These are phyloP conservation scores for Pinus taeda DNA, from an alignment of 75 land plant species.

Conservation along the genomic window DNA sequence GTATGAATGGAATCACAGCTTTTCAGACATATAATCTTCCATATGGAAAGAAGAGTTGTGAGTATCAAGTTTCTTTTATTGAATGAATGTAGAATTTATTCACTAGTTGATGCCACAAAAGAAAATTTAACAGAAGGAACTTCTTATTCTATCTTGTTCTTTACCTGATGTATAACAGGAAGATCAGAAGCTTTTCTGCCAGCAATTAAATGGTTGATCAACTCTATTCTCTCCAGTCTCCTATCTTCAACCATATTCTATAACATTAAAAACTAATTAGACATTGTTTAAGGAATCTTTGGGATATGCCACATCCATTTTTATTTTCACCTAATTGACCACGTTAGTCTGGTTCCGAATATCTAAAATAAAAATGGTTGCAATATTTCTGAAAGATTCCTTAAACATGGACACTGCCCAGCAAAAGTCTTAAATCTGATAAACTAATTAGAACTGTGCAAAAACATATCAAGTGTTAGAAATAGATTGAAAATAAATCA, in stretches of 20 bases:
- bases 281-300: background rate
- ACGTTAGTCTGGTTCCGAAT: too few relatives aligned
- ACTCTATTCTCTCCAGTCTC: conserved; percentile 22
- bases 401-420: too few relatives aligned
- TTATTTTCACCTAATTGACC: too few relatives aligned
- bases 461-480: too few relatives aligned
- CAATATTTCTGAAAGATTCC: too few relatives aligned
- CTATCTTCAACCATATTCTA: conserved; percentile 44
- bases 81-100: background rate
- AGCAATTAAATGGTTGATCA: conserved; percentile 10
- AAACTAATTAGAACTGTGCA: too few relatives aligned
- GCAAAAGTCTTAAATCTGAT: too few relatives aligned
- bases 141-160: background rate
- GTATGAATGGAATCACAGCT: background rate
- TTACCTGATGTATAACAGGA: conserved; percentile 51
- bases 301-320: too few relatives aligned
- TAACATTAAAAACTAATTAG: background rate
- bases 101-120: background rate
- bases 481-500: too few relatives aligned
- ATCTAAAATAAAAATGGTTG: too few relatives aligned
- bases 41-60: background rate
- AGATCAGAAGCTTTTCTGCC: conserved; percentile 40
- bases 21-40: background rate
- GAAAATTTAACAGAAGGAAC: background rate
- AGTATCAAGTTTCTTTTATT: background rate